These are phyloP conservation scores for Metschnikowia continentalis DNA, from an alignment of 805 yeast species.

Conservation along the genomic window DNA sequence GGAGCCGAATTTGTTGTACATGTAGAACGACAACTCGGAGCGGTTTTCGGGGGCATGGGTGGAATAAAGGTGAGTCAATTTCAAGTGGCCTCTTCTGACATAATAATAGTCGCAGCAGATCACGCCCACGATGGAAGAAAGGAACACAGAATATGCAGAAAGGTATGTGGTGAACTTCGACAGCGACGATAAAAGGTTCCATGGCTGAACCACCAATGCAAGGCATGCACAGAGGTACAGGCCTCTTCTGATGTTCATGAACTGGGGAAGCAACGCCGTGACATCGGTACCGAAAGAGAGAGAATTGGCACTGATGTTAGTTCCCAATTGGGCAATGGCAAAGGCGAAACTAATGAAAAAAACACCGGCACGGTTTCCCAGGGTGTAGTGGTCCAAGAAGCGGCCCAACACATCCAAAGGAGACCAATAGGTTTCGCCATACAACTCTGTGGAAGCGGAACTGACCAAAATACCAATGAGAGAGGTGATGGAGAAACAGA, in stretches of 20 bases:
- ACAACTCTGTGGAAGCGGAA: constrained; percentile 66
- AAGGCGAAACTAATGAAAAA: constrained; percentile 69
- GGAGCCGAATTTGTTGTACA: constrained; percentile 58
- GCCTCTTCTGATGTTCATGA: constrained; percentile 73
- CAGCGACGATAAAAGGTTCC: constrained; percentile 66
- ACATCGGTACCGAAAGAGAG: constrained; percentile 71
- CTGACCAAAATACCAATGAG: constrained; percentile 82
- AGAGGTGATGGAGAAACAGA: constrained; percentile 75
- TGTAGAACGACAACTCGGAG: constrained; percentile 41
- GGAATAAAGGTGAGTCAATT: constrained; percentile 61
- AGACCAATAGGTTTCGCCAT: constrained; percentile 73
- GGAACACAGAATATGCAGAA: constrained; percentile 76
- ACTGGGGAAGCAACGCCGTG: constrained; percentile 61
- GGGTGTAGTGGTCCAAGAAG: constrained; percentile 47
- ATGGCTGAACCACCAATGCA: constrained; percentile 73
- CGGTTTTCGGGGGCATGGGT: constrained; percentile 33
- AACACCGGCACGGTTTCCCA: constrained; percentile 75
- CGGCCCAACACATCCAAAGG: constrained; percentile 72
- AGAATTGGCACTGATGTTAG: constrained; percentile 70
- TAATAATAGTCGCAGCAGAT: constrained; percentile 58
- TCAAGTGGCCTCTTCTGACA: constrained; percentile 68
- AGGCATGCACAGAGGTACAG: constrained; percentile 70
- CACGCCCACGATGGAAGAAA: constrained; percentile 80
- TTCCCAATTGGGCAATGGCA: constrained; percentile 73
- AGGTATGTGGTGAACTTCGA: constrained; percentile 75